A percentile compares a stretch with the other conserved stretches of the same genome.
phyloP scores from a whole-genome alignment of 371 early-diverging fungal genomes.

The Neoconidiobolus thromboides region DNA sequence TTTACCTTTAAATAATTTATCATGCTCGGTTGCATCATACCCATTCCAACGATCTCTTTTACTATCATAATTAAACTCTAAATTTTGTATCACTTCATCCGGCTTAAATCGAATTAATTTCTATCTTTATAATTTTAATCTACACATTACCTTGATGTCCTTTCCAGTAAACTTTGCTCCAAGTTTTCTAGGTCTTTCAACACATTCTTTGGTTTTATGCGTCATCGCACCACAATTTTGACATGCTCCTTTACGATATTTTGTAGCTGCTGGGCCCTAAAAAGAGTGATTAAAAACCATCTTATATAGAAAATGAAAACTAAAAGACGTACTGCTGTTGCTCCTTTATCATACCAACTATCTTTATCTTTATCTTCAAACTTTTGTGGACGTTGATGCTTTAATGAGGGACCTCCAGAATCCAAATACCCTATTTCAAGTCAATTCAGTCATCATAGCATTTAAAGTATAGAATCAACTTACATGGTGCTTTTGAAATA shows the following conservation, averaged over 20 bases:
- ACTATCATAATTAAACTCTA: constrained; percentile 76
- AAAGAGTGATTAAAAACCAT: neutral
- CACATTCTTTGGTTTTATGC: constrained; percentile 83
- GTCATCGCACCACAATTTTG: constrained; percentile 91
- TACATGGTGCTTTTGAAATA: constrained; percentile 86
- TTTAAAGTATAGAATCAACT: neutral
- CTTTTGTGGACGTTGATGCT: constrained; percentile 46
- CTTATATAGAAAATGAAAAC: neutral
- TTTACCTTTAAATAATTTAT: constrained; percentile 26
- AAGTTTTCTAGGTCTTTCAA: constrained; percentile 78
- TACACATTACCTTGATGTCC: constrained; percentile 32
- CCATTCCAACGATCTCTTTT: constrained; percentile 97
- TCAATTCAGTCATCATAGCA: neutral
- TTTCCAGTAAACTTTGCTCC: constrained; percentile 79
- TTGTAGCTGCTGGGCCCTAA: constrained; percentile 63
- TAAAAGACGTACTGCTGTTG: neutral
- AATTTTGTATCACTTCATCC: constrained; percentile 66
- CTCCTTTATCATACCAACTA: neutral
- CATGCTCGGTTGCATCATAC: constrained; percentile 76
- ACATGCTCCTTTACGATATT: constrained; percentile 88
- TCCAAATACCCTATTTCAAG: constrained; percentile 57
- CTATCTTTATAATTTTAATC: constrained; percentile 1
- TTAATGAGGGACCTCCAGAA: constrained; percentile 64
- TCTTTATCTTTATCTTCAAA: constrained; percentile 20
- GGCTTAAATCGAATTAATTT: constrained; percentile 12